Base-by-base conservation (phyloP, 495 filamentous ascomycete species). In the Tuber indicum region DNA sequence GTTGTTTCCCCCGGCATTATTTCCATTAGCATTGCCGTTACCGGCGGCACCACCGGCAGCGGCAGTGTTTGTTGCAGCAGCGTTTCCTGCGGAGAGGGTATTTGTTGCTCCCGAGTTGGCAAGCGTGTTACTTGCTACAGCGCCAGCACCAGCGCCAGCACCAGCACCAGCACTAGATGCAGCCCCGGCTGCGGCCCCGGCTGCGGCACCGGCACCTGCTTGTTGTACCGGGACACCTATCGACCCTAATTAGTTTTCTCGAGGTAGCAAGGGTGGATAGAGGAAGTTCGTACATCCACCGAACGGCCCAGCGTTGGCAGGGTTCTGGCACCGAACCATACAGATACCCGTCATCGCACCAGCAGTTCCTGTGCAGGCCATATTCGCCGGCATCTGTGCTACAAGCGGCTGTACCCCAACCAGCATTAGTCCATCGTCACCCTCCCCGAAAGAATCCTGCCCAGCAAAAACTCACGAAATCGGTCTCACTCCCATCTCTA, bases 241-340 rank as follows among this genome's bases (percentile, higher is more conserved):
- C 19, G 14, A n/a, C 32, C 3, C n/a, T 42, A 72, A n/a, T 43
- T 43, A 12, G 36, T 9, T 72, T 41, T 23, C 7, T 14, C 17
- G 8, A 12, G 39, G n/a, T 17, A 26, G 19, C n/a, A 21, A 12
- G 45, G 17, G 23, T 32, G 10, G 52, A 16, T 12, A 6, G n/a
- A 32, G 52, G n/a, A 1, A 10, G 3, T 16, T 62, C 41, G 44
- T 62, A 71, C 74, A 87, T 39, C 89, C 89, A 73, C 89, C 89
- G 78, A 91, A 91, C 2, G 89, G 89, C 2, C 89, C 89, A 10
- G 89, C 89, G 17, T 84, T 79, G 0, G 89, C 88, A 10, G 83
- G 77, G 82, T 91, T 91, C 69, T 88, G 86, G 45, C 91, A 85
- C 26, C 88, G 85, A 19, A 89, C 88, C 75, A 90, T 83, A 84